Evolutionary conservation across 305 asterid genomes (phyloP).

Genomic region (Rubia balearica): DNA sequence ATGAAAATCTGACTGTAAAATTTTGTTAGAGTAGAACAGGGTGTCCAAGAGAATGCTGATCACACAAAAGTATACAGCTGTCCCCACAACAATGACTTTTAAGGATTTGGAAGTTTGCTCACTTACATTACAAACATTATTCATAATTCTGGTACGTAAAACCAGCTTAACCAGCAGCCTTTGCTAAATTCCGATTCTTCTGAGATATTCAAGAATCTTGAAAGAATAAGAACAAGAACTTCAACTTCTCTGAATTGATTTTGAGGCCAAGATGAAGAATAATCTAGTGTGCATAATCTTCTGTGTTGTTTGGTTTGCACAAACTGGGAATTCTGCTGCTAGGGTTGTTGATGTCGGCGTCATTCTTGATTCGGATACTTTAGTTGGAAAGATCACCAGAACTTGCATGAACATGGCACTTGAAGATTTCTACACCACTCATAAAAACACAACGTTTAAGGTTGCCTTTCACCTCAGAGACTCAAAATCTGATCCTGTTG

Average conservation of each 20-base stretch:
- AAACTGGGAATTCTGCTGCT: not conserved
- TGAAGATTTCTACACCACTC: slow-evolving; percentile 23
- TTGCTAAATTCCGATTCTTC: not conserved
- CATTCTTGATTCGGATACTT: slow-evolving; percentile 30
- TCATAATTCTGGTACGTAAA: too few species aligned
- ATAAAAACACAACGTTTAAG: slow-evolving; percentile 5
- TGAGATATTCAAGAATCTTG: not conserved
- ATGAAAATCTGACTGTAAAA: too few species aligned
- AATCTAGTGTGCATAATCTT: not conserved
- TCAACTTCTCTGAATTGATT: not conserved
- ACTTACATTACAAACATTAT: too few species aligned
- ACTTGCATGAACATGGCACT: slow-evolving; percentile 36
- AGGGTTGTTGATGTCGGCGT: slow-evolving; percentile 33
- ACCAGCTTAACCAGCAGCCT: not conserved
- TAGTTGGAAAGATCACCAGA: slow-evolving; percentile 27
- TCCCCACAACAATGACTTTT: not conserved
- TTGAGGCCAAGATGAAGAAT: not conserved
- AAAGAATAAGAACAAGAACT: not conserved
- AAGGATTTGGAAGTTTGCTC: not conserved
- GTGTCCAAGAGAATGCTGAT: not conserved
- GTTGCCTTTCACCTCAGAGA: slow-evolving; percentile 22
- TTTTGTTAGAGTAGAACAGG: too few species aligned
- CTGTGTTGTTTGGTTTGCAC: not conserved
- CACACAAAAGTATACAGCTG: not conserved
- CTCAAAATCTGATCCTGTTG: slow-evolving; percentile 21